Conservation (phyloP, 495 filamentous ascomycete genomes). For the Ascodesmis nigricans region DNA sequence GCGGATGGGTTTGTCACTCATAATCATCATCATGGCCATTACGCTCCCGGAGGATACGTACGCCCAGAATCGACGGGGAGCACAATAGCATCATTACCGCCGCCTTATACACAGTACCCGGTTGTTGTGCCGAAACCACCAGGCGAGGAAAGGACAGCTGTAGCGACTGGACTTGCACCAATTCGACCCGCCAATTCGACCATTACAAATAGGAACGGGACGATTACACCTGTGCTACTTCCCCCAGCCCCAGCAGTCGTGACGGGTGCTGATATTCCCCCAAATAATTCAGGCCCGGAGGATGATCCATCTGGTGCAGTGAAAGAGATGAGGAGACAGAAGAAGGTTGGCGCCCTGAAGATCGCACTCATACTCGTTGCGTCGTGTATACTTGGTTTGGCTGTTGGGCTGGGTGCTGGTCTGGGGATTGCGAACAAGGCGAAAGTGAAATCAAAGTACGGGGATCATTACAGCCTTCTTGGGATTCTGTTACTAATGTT, state of each 20-base stretch:
- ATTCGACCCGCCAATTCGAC: neutral
- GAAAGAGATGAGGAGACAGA: conserved; percentile 11
- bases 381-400: conserved; percentile 9
- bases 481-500: neutral
- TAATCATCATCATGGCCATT: no score
- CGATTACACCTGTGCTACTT: conserved; percentile 1
- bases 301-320: conserved; percentile 2
- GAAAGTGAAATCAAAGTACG: neutral
- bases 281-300: neutral
- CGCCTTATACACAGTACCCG: conserved; percentile 18
- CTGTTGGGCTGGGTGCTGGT: conserved; percentile 17
- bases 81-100: conserved; percentile 10
- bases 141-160: conserved; percentile 1
- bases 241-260: neutral
- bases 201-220: neutral
- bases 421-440: conserved; percentile 12
- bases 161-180: neutral
- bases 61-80: conserved; percentile 7
- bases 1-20: conserved; percentile 18
- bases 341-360: conserved; percentile 7
- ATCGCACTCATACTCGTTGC: conserved; percentile 7
- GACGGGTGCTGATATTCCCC: conserved; percentile 3
- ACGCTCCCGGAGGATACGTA: conserved; percentile 5
- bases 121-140: conserved; percentile 6
- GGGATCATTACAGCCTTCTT: neutral